Base-by-base conservation (phyloP, 73 alveolate genomes). In the Breviolum minutum region DNA sequence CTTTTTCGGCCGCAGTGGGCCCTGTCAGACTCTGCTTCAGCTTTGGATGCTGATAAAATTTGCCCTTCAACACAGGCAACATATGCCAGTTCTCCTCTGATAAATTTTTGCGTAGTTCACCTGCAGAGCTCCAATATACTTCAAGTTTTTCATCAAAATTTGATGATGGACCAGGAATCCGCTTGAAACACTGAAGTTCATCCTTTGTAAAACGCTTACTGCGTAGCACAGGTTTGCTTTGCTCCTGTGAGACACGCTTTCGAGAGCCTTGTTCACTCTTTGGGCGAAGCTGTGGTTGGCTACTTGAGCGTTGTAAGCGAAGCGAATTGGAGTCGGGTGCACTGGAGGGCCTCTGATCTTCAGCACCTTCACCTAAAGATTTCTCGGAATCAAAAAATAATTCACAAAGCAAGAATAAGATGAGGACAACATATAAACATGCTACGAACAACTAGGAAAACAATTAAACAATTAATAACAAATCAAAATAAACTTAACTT, bases 31-130 rank as follows among this genome's bases (percentile, higher is more conserved):
- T 89, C 16, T 89, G 86, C 70, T 70, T 89, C 60, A 92, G 79
- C 70, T 79, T 77, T 62, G 98, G 80, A 54, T 92, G 98, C 30
- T 92, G 87, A 89, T 19, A 92, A 64, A 92, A 92, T 64, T 92
- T 84, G 64, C 98, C 98, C 83, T 92, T 92, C 48, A 74, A 66
- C 90, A 92, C 98, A 7, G 98, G 98, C 88, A 92, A 68, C 60
- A 27, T 62, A 54, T 92, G 89, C 98, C 87, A 92, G 98, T 76
- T 74, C n/a, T 92, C 79, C 40, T 73, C 66, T 11, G 90, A 54
- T 40, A 76, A 66, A 48, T 76, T 92, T 69, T 76, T 73, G 54
- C 98, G 98, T 30, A 92, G 68, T 27, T 92, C 98, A 8, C 98
- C 98, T 20, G 82, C 70, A 17, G 98, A 70, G 5, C 60, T 62